phyloP scores from a whole-genome alignment of 106 monocot genomes.

The Platanthera zijinensis region DNA sequence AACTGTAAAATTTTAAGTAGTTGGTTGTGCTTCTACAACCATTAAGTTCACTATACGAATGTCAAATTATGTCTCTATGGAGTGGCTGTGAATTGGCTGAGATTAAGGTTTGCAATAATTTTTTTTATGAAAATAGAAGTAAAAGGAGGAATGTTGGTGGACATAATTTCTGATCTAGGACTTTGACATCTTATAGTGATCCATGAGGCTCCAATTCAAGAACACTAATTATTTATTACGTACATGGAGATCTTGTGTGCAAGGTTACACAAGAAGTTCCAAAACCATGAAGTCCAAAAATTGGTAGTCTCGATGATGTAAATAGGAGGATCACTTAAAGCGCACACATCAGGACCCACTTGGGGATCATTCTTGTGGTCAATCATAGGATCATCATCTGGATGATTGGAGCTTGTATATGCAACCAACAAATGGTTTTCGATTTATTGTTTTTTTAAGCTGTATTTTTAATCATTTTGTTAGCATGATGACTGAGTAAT shows the following conservation, averaged over 20 bases:
- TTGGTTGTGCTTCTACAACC: not conserved
- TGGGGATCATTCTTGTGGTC: too few species aligned
- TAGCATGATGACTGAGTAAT: too few species aligned
- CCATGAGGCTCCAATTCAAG: not conserved
- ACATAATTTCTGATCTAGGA: not conserved
- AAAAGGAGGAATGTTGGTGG: not conserved
- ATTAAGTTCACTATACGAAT: not conserved
- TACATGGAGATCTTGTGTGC: not conserved
- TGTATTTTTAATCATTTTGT: too few species aligned
- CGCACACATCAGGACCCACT: too few species aligned
- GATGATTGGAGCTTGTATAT: too few species aligned
- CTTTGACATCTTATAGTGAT: not conserved
- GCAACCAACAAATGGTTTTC: too few species aligned
- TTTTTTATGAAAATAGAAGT: not conserved
- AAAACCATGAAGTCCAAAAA: too few species aligned
- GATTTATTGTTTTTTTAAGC: too few species aligned
- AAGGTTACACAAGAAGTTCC: not conserved
- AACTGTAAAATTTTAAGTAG: not conserved
- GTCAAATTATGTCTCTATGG: too few species aligned
- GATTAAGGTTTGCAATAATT: not conserved
- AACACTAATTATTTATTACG: not conserved
- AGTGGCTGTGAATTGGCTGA: not conserved
- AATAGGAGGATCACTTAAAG: too few species aligned
- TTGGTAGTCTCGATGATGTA: too few species aligned
- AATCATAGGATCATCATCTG: too few species aligned